phyloP scores from a whole-genome alignment of 2,329 filamentous ascomycete species.

The Ilyonectria sp. region DNA sequence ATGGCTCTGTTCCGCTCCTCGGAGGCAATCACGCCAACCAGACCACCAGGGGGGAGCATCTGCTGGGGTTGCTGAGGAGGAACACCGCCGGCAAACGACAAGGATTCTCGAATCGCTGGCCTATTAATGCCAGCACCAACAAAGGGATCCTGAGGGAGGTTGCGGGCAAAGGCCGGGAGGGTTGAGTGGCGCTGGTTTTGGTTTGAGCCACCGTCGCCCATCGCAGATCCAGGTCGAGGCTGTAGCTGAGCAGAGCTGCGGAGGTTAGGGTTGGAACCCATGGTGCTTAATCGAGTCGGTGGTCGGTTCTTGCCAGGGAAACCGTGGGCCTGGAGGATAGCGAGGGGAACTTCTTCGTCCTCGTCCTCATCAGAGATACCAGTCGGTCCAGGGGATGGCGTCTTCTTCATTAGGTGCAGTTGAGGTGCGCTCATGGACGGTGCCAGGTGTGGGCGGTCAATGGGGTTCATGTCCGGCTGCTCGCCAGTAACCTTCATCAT shows the following conservation, averaged over 20 bases:
- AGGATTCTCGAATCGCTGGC: conserved; percentile 79
- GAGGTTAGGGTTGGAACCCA: conserved; percentile 81
- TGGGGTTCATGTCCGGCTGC: conserved; percentile 52
- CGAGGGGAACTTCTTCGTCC: conserved; percentile 90
- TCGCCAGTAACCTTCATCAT: conserved; percentile 98
- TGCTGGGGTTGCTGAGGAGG: conserved; percentile 55
- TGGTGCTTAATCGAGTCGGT: conserved; percentile 75
- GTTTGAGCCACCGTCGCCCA: conserved; percentile 63
- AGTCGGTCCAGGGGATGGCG: conserved; percentile 57
- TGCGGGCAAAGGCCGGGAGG: conserved; percentile 86
- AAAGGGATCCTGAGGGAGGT: conserved; percentile 88
- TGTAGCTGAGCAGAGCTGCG: conserved; percentile 65
- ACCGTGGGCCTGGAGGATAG: conserved; percentile 89
- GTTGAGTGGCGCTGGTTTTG: conserved; percentile 56
- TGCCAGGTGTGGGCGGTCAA: conserved; percentile 69
- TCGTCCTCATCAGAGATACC: conserved; percentile 85
- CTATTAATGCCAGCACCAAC: conserved; percentile 84
- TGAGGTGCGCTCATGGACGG: conserved; percentile 76
- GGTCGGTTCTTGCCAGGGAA: conserved; percentile 86
- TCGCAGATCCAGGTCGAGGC: conserved; percentile 68
- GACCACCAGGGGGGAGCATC: conserved; percentile 77
- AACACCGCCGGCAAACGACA: conserved; percentile 76
- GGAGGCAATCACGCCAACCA: conserved; percentile 89
- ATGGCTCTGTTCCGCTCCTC: conserved; percentile 86
- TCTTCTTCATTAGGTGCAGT: conserved; percentile 59